Conservation (phyloP, 768 basidiomycete genomes). For the Daedalea quercina region DNA sequence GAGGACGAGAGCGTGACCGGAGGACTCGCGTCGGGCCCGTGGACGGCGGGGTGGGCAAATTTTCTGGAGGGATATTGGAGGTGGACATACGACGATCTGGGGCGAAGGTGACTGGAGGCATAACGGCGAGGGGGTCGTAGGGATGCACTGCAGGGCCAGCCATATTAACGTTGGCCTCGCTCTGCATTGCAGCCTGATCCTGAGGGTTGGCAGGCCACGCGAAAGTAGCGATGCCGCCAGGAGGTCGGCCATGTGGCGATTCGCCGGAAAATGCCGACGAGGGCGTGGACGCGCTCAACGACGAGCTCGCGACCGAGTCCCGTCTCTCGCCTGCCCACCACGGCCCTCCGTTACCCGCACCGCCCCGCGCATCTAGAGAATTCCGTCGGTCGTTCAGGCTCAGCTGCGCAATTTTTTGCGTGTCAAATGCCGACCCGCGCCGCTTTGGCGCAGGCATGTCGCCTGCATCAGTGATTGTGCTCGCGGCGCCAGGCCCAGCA, state of each 20-base stretch:
- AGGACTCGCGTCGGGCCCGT: constrained; percentile 44
- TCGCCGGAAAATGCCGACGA: constrained; percentile 54
- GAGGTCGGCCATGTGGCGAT: constrained; percentile 55
- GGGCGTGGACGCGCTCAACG: constrained; percentile 25
- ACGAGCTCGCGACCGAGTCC: constrained; percentile 49
- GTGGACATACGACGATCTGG: constrained; percentile 76
- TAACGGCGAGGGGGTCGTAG: constrained; percentile 30
- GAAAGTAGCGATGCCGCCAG: constrained; percentile 61
- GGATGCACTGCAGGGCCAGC: constrained; percentile 14
- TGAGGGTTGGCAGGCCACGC: constrained; percentile 55
- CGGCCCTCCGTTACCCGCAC: constrained; percentile 32
- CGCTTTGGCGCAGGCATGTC: constrained; percentile 75
- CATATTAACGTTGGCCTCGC: constrained; percentile 18
- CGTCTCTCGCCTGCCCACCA: constrained; percentile 53
- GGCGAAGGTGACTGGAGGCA: constrained; percentile 51
- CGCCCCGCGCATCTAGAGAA: constrained; percentile 65
- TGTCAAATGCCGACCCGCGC: constrained; percentile 78
- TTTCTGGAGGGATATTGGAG: constrained; percentile 36
- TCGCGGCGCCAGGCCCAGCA: constrained; percentile 61
- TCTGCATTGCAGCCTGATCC: constrained; percentile 33
- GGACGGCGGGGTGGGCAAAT: constrained; percentile 40
- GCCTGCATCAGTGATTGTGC: constrained; percentile 47
- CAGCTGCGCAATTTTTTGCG: constrained; percentile 66
- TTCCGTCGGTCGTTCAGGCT: constrained; percentile 73
- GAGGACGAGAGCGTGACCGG: constrained; percentile 65